A percentile compares a stretch with the other conserved stretches of the same genome.
These are phyloP conservation scores for Desmodesmus armatus DNA, from an alignment of 139 green algal genomes.

Conservation along the genomic window DNA sequence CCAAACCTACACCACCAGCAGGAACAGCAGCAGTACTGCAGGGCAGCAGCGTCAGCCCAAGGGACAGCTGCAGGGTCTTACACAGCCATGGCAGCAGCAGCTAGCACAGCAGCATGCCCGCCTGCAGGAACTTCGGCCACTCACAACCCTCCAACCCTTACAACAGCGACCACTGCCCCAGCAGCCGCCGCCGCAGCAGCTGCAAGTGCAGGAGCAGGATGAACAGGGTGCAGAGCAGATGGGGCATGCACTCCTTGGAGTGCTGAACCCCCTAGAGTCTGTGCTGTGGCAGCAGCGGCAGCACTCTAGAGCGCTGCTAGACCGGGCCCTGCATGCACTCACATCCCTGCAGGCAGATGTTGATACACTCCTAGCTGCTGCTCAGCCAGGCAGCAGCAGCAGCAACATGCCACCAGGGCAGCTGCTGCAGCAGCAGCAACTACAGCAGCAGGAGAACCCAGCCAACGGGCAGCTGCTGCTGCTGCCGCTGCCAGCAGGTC, in stretches of 20 bases:
- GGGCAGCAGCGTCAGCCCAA: not conserved
- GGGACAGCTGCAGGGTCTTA: not conserved
- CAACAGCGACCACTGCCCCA: too few species aligned
- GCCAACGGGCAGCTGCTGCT: not conserved
- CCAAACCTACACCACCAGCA: not conserved
- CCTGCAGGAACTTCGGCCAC: not conserved
- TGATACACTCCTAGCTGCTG: constrained; percentile 4
- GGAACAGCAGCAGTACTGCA: not conserved
- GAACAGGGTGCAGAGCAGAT: not conserved
- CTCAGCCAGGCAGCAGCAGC: not conserved
- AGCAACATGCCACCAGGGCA: not conserved
- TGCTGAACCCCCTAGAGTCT: constrained; percentile 23
- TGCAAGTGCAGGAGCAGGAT: not conserved
- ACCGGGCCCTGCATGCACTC: not conserved
- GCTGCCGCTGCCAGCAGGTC: not conserved
- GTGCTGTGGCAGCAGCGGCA: constrained; percentile 31
- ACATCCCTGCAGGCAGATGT: constrained; percentile 32
- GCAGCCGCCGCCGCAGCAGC: too few species aligned
- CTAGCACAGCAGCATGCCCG: not conserved
- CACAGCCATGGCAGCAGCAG: not conserved
- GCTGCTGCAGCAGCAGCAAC: constrained; percentile 8
- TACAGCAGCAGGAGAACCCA: not conserved
- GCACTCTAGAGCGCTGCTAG: not conserved
- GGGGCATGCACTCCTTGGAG: not conserved
- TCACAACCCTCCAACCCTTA: not conserved